These are phyloP conservation scores for Mycena indigotica DNA, from an alignment of 768 basidiomycete species.

Conservation along the genomic window DNA sequence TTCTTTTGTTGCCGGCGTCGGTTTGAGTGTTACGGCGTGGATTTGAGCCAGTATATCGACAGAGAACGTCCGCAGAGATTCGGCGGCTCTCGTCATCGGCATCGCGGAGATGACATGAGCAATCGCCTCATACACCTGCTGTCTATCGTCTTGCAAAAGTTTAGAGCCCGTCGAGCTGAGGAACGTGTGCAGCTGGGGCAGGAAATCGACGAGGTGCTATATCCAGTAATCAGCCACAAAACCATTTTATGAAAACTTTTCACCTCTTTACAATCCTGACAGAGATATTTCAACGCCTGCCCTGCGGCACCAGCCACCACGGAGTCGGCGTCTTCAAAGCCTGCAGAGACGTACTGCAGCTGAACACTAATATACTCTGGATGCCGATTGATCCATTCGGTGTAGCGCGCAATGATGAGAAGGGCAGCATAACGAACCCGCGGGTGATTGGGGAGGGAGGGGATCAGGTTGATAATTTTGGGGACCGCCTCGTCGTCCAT, in stretches of 20 bases:
- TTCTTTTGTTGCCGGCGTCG: conserved; percentile 61
- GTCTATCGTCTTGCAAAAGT: conserved; percentile 81
- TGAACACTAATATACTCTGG: conserved; percentile 84
- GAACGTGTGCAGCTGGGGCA: conserved; percentile 91
- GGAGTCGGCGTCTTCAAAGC: conserved; percentile 77
- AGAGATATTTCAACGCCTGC: conserved; percentile 94
- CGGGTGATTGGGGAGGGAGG: conserved; percentile 85
- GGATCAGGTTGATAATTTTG: conserved; percentile 93
- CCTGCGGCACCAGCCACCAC: conserved; percentile 94
- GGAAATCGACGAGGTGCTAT: conserved; percentile 87
- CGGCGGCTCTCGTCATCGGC: conserved; percentile 86
- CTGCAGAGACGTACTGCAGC: conserved; percentile 88
- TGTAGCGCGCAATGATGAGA: conserved; percentile 93
- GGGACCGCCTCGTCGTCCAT: conserved; percentile 85
- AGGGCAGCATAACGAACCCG: conserved; percentile 93
- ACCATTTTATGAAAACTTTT: conserved; percentile 16
- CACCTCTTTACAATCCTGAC: conserved; percentile 93
- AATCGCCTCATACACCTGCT: conserved; percentile 94
- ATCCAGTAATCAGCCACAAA: neutral
- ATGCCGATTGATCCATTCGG: conserved; percentile 93
- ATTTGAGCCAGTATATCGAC: conserved; percentile 80
- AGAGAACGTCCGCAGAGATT: conserved; percentile 84
- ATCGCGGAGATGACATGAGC: conserved; percentile 93
- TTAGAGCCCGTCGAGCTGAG: conserved; percentile 76
- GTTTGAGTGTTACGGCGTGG: conserved; percentile 61